Evolutionary conservation across 2,329 filamentous ascomycete species (phyloP), one percentile per base, ranked within the genome.

Genomic region (Pseudonectria foliicola): DNA sequence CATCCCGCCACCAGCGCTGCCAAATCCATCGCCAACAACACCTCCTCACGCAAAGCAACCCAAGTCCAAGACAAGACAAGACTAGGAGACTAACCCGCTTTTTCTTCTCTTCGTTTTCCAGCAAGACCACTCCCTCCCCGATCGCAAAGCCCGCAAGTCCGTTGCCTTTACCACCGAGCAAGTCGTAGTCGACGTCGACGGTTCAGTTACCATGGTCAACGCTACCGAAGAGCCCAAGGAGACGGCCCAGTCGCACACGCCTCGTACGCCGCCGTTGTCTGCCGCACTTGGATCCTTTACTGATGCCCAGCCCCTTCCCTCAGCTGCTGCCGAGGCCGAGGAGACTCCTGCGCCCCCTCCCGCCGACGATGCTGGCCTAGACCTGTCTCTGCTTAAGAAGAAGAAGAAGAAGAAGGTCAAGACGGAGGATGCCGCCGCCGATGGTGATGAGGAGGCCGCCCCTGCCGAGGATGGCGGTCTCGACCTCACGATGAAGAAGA

Each of bases 151-250:
- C 56, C 84, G 89, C 67, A 95, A 96, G 69, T 93, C 87, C 30
- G 90, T 96, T 56, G 82, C 88, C 47, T 96, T 96, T 64, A 89
- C 82, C 60, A 85, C 92, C 64, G 85, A 86, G 56, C 77, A 86
- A 53, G 76, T 85, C 48, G 80, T 95, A 54, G 89, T 95, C 61
- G 85, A 94, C 70, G 77, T 79, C 64, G 85, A 95, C 73, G 90
- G 90, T 54, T 78, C 82, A 59, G 79, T 95, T 59, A 86, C 77
- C 55, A 80, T 84, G 65, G 73, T 78, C 61, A 78, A 85, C 61
- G 75, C 80, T 49, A 72, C 75, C 52, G 78, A 82, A 55, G 84
- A 86, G 54, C 73, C 82, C 45, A 88, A 88, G 69, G 77, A 82
- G 49, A 85, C 84, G 53, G 87, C 87, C 49, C 76, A 83, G 70